Conservation (phyloP, 2,329 filamentous ascomycete genomes). For the Endothia cerciana region DNA sequence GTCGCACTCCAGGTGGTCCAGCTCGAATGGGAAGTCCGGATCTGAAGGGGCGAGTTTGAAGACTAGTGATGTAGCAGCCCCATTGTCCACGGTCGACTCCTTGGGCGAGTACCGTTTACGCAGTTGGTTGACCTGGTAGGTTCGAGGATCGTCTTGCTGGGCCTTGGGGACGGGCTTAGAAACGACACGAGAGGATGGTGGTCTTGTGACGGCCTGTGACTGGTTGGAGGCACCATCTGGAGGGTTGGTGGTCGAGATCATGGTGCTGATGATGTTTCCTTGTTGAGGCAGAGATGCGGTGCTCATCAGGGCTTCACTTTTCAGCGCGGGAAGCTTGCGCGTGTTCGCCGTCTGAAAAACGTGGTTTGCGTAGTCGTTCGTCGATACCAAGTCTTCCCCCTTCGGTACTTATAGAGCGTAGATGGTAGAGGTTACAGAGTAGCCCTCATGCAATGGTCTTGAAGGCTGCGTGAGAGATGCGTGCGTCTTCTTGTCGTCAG, state of each 20-base stretch:
- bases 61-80: constrained; percentile 56
- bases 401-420: not conserved
- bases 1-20: constrained; percentile 69
- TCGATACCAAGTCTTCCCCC: not conserved
- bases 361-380: not conserved
- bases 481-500: not conserved
- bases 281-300: not conserved
- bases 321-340: not conserved
- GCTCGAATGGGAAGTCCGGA: constrained; percentile 81
- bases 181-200: constrained; percentile 55
- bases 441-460: not conserved
- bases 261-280: not conserved
- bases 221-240: constrained; percentile 9
- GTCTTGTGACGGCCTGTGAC: constrained; percentile 50
- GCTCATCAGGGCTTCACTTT: not conserved
- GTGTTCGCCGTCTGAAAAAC: not conserved
- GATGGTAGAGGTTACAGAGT: too few relatives aligned
- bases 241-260: constrained; percentile 22
- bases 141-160: constrained; percentile 69
- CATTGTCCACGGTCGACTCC: constrained; percentile 48
- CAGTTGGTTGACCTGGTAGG: constrained; percentile 76
- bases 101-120: constrained; percentile 64
- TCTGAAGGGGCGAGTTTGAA: constrained; percentile 76
- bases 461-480: not conserved
- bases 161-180: constrained; percentile 67